A percentile compares a stretch with the other conserved stretches of the same genome.
Conservation (phyloP, 257 asterid species). For the Cruciata laevipes region DNA sequence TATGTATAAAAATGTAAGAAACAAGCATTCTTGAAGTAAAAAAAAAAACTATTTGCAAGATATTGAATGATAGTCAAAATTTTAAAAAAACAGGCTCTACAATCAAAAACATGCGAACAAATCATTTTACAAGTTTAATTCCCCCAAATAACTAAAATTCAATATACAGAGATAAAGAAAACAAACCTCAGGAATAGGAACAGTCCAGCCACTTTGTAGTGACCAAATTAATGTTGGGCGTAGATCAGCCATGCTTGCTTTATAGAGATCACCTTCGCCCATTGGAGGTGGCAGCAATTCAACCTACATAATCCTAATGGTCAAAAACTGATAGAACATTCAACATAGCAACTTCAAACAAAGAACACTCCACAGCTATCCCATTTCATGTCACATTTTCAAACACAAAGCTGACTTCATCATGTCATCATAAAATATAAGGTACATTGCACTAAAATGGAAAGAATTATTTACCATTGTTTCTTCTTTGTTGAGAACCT, state of each 20-base stretch:
- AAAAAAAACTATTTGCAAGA: background rate
- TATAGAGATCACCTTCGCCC: conserved; percentile 68
- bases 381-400: background rate
- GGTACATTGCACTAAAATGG: background rate
- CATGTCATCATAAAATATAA: background rate
- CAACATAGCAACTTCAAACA: background rate
- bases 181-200: conserved; percentile 50
- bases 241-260: conserved; percentile 40
- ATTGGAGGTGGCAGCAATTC: conserved; percentile 48
- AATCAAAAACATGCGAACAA: background rate
- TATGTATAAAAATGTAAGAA: background rate
- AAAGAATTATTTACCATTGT: background rate
- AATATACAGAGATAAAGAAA: conserved; percentile 5
- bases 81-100: background rate
- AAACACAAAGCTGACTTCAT: background rate
- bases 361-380: background rate
- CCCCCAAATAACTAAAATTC: background rate
- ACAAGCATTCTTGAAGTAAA: background rate
- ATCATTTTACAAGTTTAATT: background rate
- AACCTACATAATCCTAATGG: conserved; percentile 35
- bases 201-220: conserved; percentile 55
- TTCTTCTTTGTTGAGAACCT: background rate
- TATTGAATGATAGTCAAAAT: background rate
- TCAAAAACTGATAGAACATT: background rate
- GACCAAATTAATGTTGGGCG: conserved; percentile 92